These are phyloP conservation scores for Saturnispora quitensis DNA, from an alignment of 805 yeast species.

Conservation along the genomic window DNA sequence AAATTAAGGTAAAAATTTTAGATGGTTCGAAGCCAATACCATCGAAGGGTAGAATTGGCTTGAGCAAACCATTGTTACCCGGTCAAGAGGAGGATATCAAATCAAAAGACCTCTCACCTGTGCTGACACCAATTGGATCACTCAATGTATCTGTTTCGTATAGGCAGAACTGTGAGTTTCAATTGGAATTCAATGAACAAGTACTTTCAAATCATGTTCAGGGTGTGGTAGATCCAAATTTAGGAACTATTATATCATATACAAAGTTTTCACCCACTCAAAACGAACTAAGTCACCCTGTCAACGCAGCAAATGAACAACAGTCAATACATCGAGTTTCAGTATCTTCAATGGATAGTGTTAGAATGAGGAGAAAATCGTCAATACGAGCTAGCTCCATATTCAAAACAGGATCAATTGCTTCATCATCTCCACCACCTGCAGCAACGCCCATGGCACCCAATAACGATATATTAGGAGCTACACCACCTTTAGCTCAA, in stretches of 20 bases:
- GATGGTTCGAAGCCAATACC: conserved; percentile 75
- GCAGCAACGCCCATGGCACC: conserved; percentile 4
- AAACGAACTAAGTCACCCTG: background rate
- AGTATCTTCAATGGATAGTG: conserved; percentile 18
- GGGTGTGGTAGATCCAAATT: background rate
- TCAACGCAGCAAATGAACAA: background rate
- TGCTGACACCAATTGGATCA: conserved; percentile 68
- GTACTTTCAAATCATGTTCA: conserved; percentile 5
- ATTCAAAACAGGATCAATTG: conserved; percentile 54
- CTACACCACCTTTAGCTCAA: conserved; percentile 4
- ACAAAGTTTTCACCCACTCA: background rate
- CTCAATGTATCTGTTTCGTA: conserved; percentile 71
- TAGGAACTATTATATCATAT: background rate
- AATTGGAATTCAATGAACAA: conserved; percentile 58
- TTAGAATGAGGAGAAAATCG: conserved; percentile 22
- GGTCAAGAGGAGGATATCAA: conserved; percentile 17
- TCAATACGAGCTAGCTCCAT: conserved; percentile 42
- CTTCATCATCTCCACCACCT: conserved; percentile 30
- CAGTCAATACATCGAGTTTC: conserved; percentile 14
- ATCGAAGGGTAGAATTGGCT: conserved; percentile 77
- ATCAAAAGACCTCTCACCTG: conserved; percentile 58
- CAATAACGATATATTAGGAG: background rate
- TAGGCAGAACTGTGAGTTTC: conserved; percentile 61
- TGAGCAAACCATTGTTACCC: conserved; percentile 52
- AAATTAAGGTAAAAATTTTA: conserved; percentile 50